Evolutionary conservation across 2,329 filamentous ascomycete species (phyloP).

Genomic region (Sarocladium kiliense): DNA sequence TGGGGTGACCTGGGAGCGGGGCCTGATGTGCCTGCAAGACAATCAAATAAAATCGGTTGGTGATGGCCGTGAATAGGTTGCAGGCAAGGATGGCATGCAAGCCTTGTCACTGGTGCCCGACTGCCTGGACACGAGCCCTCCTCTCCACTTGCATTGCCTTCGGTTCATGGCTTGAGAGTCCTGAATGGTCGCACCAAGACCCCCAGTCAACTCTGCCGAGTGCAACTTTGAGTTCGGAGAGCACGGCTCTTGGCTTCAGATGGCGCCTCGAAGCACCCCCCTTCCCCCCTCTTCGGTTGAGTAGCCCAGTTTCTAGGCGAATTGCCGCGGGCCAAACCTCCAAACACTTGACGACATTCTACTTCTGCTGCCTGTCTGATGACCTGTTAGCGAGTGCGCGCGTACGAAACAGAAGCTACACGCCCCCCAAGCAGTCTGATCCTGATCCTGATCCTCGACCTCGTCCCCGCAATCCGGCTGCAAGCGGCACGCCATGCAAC

Average conservation of each 20-base stretch:
- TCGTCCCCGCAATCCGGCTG: not conserved
- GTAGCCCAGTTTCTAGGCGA: not conserved
- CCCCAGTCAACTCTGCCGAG: not conserved
- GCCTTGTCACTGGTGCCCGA: not conserved
- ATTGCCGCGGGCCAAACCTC: slow-evolving; percentile 2
- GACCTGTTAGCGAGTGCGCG: no score
- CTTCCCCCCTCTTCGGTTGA: not conserved
- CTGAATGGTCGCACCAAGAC: not conserved
- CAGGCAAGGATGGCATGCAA: not conserved
- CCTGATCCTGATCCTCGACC: not conserved
- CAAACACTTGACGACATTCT: no score
- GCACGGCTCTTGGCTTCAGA: not conserved
- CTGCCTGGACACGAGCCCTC: not conserved
- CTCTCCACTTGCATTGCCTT: no score
- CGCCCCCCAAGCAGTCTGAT: not conserved
- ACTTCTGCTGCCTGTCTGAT: no score
- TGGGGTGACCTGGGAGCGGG: not conserved
- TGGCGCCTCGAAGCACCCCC: not conserved
- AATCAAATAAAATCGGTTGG: not conserved
- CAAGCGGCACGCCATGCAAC: slow-evolving; percentile 1
- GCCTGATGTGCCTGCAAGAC: no score
- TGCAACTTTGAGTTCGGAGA: not conserved
- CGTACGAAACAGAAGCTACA: not conserved
- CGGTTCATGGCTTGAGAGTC: not conserved
- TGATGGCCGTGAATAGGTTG: not conserved